These are phyloP conservation scores for Beauveria varroae DNA, from an alignment of 2,329 filamentous ascomycete genomes.

Conservation along the genomic window DNA sequence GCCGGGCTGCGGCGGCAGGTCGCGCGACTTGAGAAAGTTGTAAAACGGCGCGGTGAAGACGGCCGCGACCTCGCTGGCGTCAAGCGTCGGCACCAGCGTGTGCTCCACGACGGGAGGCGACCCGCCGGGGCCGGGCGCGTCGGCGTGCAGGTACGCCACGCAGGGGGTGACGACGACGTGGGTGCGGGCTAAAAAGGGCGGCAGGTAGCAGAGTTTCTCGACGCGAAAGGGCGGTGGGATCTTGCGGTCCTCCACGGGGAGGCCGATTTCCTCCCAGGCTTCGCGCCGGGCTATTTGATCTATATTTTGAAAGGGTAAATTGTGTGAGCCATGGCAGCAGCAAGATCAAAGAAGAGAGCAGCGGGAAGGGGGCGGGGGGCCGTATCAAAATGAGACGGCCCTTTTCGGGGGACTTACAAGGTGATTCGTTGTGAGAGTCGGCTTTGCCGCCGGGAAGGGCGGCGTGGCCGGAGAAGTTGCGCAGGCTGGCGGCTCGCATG, in stretches of 20 bases:
- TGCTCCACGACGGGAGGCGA: constrained; percentile 50
- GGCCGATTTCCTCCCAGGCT: constrained; percentile 87
- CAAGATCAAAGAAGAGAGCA: no score
- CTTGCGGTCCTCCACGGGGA: constrained; percentile 61
- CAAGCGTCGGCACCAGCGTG: constrained; percentile 68
- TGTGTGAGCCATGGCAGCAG: background rate
- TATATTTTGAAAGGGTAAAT: constrained; percentile 16
- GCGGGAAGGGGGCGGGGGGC: no score
- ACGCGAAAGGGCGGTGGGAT: constrained; percentile 73
- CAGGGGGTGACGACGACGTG: constrained; percentile 69
- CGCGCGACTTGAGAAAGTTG: constrained; percentile 62
- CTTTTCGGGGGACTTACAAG: constrained; percentile 37
- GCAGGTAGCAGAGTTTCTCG: constrained; percentile 81
- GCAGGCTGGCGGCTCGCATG: constrained; percentile 56
- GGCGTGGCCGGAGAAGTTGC: constrained; percentile 74
- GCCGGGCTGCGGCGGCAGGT: constrained; percentile 40
- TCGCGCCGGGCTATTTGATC: constrained; percentile 83
- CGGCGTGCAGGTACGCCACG: constrained; percentile 68
- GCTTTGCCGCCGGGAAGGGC: constrained; percentile 77
- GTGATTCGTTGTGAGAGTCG: constrained; percentile 49
- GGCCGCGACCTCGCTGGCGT: constrained; percentile 85
- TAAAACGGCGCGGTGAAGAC: constrained; percentile 87
- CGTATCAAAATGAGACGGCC: background rate
- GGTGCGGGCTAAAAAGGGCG: constrained; percentile 65
- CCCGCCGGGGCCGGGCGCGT: constrained; percentile 31